These are phyloP conservation scores for Deuterostichococcus epilithicus DNA, from an alignment of 139 green algal species.

Conservation along the genomic window DNA sequence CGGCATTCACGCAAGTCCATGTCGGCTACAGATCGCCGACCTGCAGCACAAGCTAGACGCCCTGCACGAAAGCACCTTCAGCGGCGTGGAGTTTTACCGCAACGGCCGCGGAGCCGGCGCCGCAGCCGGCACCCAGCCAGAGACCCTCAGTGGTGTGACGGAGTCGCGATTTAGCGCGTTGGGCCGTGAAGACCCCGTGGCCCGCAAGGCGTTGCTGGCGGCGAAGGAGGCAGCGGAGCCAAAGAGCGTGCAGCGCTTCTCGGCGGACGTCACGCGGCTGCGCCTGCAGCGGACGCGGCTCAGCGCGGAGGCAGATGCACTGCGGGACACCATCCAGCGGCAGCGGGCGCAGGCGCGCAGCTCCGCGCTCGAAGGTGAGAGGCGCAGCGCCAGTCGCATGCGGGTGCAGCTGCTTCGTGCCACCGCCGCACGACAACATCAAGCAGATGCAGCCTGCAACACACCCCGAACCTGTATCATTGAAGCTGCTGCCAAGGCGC, in stretches of 20 bases:
- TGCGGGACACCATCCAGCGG: slow-evolving; percentile 22
- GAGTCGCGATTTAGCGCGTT: background rate
- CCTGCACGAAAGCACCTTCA: slow-evolving; percentile 47
- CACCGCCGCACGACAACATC: background rate
- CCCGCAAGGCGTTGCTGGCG: slow-evolving; percentile 35
- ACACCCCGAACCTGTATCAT: background rate
- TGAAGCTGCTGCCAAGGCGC: slow-evolving; percentile 2
- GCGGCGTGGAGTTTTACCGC: background rate
- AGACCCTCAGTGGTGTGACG: background rate
- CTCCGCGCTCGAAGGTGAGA: background rate
- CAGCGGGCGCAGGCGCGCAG: background rate
- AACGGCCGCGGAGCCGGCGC: background rate
- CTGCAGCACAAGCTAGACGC: slow-evolving; percentile 41
- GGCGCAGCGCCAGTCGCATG: background rate
- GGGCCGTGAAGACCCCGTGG: background rate
- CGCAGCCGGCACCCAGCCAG: background rate
- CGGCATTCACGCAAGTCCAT: too few species aligned
- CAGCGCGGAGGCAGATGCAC: slow-evolving; percentile 41
- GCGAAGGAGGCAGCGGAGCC: slow-evolving; percentile 39
- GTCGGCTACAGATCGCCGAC: slow-evolving; percentile 17
- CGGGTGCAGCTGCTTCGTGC: background rate
- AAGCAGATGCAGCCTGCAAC: background rate
- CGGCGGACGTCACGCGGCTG: slow-evolving; percentile 41
- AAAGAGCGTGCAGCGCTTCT: slow-evolving; percentile 52
- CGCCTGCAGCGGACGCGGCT: slow-evolving; percentile 60